phyloP scores from a whole-genome alignment of 495 filamentous ascomycete species.

The Daldinia caldariorum region DNA sequence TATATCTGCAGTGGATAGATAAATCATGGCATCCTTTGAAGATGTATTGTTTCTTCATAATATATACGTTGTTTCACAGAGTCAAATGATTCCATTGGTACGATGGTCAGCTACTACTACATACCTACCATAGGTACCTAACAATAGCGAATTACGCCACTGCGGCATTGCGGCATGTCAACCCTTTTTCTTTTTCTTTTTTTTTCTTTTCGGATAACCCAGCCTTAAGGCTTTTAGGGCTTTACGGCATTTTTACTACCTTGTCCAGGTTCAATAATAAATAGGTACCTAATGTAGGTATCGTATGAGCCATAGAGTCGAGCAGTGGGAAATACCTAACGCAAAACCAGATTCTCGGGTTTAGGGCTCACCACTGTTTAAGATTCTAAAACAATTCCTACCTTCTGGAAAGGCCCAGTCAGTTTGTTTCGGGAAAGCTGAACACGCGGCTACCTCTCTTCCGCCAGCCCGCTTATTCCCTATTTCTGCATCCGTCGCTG shows the following conservation, averaged over 20 bases:
- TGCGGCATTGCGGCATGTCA: background rate
- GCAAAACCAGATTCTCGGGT: constrained; percentile 8
- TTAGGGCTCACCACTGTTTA: constrained; percentile 14
- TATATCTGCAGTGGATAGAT: background rate
- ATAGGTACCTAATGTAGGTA: too few relatives aligned
- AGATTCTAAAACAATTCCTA: constrained; percentile 7
- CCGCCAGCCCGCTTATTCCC: background rate
- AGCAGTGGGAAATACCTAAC: constrained; percentile 1
- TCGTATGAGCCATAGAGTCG: constrained; percentile 2
- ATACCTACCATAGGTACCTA: too few relatives aligned
- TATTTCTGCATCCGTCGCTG: constrained; percentile 17
- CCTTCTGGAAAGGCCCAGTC: constrained; percentile 25
- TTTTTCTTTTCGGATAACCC: constrained; percentile 6
- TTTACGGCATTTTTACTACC: background rate
- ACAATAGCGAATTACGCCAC: too few relatives aligned
- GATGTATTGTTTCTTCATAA: constrained; percentile 7
- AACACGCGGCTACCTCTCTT: constrained; percentile 23
- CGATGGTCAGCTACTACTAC: background rate
- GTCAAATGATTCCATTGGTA: constrained; percentile 7
- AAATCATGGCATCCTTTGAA: background rate
- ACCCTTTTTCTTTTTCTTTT: constrained; percentile 16
- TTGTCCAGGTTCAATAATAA: too few relatives aligned
- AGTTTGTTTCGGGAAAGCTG: constrained; percentile 32
- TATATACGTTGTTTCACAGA: constrained; percentile 2
- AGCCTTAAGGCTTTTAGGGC: constrained; percentile 4